Base-by-base conservation (phyloP, 1,139 yeast species). In the Protomyces macrosporus region DNA sequence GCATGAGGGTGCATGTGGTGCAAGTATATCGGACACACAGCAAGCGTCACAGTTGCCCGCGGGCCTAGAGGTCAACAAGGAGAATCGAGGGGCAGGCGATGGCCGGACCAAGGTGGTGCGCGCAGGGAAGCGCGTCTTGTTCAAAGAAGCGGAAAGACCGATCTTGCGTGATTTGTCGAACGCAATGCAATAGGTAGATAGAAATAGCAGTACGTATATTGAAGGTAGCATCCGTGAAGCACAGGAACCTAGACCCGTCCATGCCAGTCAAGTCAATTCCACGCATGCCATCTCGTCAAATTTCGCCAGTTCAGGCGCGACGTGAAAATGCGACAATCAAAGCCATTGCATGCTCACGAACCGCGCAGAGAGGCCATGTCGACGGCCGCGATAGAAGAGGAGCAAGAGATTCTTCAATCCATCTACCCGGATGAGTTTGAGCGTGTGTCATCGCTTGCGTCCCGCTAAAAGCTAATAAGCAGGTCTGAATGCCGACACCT, bases 361-460 rank as follows among this genome's bases (percentile, higher is more conserved):
- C 23, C 23, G 23, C 23, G 23, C 23, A 23, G 1, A 23, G 23
- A 39, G 48, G 10, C 4, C 32, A 42, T 42, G 48, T 42, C 48
- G 30, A 42, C 62, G n/a, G 39, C 56, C 23, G 65, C 66, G n/a
- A 53, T 64, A 9, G 65, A 63, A 45, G 65, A 64, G 50, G 66
- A 64, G 39, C 51, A 45, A 14, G 65, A 61, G 40, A 61, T 64
- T 37, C 65, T 64, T 9, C 53, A 48, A 36, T 60, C 66, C 48
- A 64, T 64, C 36, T 64, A 64, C 30, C 66, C 66, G 12, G 66
- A 64, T 12, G 66, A 64, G 39, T 55, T 60, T 16, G 37, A 42
- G 51, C 45, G 63, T 59, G 32, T 12, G 50, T n/a, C 35, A 10
- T 14, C 33, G 16, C 14, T 54, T 10, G 16, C 7, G 36, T 4